A percentile compares a stretch with the other conserved stretches of the same genome.
These are phyloP conservation scores for Colletotrichum tamarilloi DNA, from an alignment of 2,329 filamentous ascomycete species.

Conservation along the genomic window DNA sequence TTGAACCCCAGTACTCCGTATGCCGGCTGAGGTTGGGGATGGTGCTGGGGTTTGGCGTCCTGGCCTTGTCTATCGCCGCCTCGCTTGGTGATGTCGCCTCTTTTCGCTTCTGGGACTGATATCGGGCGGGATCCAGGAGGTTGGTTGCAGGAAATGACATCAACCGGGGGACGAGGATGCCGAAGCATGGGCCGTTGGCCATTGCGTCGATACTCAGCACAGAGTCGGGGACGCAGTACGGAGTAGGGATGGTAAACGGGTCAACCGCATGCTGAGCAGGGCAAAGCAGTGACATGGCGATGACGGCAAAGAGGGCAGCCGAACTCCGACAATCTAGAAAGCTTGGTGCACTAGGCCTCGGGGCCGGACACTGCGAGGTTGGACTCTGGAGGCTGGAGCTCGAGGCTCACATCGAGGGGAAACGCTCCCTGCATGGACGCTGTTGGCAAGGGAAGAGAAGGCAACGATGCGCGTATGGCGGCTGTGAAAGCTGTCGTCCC, in stretches of 20 bases:
- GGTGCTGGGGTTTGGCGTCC: slow-evolving; percentile 8
- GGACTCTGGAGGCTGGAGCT: neutral
- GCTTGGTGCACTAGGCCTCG: neutral
- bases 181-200: slow-evolving; percentile 3
- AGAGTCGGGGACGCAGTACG: neutral
- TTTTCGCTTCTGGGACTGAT: slow-evolving; percentile 20
- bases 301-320: neutral
- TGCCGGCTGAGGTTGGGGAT: slow-evolving; percentile 9
- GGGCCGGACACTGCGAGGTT: slow-evolving; percentile 4
- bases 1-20: neutral
- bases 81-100: slow-evolving; percentile 15
- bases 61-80: slow-evolving; percentile 1
- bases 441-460: neutral
- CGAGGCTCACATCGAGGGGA: neutral
- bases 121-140: slow-evolving; percentile 8
- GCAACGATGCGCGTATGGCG: neutral
- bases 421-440: slow-evolving; percentile 31
- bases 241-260: neutral
- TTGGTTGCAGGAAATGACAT: slow-evolving; percentile 33
- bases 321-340: neutral
- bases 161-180: slow-evolving; percentile 12
- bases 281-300: neutral
- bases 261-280: too few relatives aligned
- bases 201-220: neutral
- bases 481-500: neutral